Conservation (phyloP, 2,329 filamentous ascomycete genomes). For the Didymella pomorum region DNA sequence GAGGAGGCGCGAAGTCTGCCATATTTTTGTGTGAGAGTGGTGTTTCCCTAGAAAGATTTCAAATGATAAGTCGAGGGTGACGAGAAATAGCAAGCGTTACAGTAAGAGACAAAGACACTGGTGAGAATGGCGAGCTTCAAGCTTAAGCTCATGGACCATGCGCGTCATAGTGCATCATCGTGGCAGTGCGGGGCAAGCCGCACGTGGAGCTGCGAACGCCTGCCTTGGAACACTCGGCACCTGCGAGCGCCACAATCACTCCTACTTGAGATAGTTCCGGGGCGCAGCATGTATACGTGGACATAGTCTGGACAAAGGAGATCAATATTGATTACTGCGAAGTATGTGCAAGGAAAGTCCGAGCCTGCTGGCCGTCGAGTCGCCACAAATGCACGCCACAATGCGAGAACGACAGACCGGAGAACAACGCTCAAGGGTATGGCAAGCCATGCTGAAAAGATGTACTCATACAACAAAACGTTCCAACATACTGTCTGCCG, state of each 20-base stretch:
- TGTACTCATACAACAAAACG: conserved; percentile 45
- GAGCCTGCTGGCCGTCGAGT: conserved; percentile 20
- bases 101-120: background rate
- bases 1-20: conserved; percentile 49
- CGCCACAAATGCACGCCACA: conserved; percentile 25
- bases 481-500: conserved; percentile 16
- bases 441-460: conserved; percentile 38
- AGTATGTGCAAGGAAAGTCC: conserved; percentile 36
- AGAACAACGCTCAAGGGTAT: conserved; percentile 36
- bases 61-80: background rate
- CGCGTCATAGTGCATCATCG: conserved; percentile 34
- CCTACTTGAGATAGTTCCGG: background rate
- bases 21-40: conserved; percentile 23
- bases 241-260: background rate
- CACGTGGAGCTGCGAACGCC: conserved; percentile 17
- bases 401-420: conserved; percentile 20
- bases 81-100: background rate
- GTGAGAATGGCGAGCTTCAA: background rate
- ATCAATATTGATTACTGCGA: conserved; percentile 29
- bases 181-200: conserved; percentile 9
- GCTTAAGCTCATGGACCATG: conserved; percentile 6
- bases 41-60: background rate
- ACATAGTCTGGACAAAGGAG: conserved; percentile 9
- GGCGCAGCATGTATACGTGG: conserved; percentile 7
- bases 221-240: conserved; percentile 12